These are phyloP conservation scores for Phytophthora meadii DNA, from an alignment of 352 stramenopile genomes.

Conservation along the genomic window DNA sequence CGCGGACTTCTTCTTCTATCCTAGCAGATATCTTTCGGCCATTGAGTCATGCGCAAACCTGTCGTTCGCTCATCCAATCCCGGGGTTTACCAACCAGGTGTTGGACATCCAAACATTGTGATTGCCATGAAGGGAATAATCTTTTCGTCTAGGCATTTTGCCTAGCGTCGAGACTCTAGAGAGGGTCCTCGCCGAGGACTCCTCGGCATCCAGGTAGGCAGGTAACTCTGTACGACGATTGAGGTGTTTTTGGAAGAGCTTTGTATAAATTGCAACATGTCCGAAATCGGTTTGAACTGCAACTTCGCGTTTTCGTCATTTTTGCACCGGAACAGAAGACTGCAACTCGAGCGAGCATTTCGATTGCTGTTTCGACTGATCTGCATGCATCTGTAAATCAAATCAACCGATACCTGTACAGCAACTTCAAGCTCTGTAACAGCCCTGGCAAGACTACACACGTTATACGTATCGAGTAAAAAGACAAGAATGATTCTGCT, in stretches of 20 bases:
- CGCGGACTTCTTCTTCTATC: too few relatives aligned
- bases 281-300: not conserved
- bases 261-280: not conserved
- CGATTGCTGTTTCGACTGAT: slow-evolving; percentile 4
- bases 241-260: too few relatives aligned
- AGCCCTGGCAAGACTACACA: not conserved
- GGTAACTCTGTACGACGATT: too few relatives aligned
- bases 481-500: slow-evolving; percentile 5
- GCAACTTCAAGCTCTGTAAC: not conserved
- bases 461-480: too few relatives aligned
- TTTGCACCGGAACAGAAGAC: slow-evolving; percentile 14
- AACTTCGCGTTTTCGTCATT: slow-evolving; percentile 17
- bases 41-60: slow-evolving; percentile 1
- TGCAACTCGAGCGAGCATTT: slow-evolving; percentile 1
- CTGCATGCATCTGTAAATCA: too few relatives aligned
- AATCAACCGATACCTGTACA: not conserved
- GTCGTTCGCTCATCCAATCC: slow-evolving; percentile 17
- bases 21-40: not conserved
- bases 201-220: not conserved
- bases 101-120: slow-evolving; percentile 21
- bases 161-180: not conserved
- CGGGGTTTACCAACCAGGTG: slow-evolving; percentile 14
- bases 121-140: slow-evolving; percentile 1
- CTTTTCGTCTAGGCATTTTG: not conserved
- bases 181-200: not conserved